A percentile compares a stretch with the other conserved stretches of the same genome.
These are phyloP conservation scores for Nicotiana undulata DNA, from an alignment of 257 asterid genomes.

Conservation along the genomic window DNA sequence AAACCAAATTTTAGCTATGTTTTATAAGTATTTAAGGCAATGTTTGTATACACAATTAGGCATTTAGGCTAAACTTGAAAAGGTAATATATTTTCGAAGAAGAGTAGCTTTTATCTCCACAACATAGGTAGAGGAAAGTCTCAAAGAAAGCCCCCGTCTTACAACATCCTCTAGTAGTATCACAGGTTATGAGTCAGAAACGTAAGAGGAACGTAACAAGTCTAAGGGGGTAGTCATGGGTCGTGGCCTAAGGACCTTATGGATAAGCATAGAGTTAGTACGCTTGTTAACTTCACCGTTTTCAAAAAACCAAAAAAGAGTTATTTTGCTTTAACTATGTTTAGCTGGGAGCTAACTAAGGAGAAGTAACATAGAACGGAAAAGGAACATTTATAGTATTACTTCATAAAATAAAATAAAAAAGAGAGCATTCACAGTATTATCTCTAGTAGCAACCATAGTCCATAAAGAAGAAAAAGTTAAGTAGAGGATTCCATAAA, in stretches of 20 bases:
- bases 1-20: not conserved
- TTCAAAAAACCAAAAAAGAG: not conserved
- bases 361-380: not conserved
- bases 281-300: not conserved
- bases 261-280: not conserved
- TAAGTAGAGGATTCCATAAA: not conserved
- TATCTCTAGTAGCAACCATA: not conserved
- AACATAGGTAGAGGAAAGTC: not conserved
- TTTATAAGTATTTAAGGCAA: not conserved
- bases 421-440: not conserved
- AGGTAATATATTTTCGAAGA: not conserved
- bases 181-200: not conserved
- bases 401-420: too few relatives aligned
- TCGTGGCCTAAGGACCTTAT: not conserved
- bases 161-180: not conserved
- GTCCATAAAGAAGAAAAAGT: not conserved
- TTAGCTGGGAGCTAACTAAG: not conserved
- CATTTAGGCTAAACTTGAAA: not conserved
- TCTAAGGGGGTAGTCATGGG: too few relatives aligned
- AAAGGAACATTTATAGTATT: not conserved
- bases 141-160: not conserved
- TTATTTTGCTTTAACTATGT: not conserved
- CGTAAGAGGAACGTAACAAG: not conserved
- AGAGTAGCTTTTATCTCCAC: not conserved
- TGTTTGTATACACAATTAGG: not conserved